Conservation (phyloP, 768 basidiomycete genomes). For the Zangia roseola region DNA sequence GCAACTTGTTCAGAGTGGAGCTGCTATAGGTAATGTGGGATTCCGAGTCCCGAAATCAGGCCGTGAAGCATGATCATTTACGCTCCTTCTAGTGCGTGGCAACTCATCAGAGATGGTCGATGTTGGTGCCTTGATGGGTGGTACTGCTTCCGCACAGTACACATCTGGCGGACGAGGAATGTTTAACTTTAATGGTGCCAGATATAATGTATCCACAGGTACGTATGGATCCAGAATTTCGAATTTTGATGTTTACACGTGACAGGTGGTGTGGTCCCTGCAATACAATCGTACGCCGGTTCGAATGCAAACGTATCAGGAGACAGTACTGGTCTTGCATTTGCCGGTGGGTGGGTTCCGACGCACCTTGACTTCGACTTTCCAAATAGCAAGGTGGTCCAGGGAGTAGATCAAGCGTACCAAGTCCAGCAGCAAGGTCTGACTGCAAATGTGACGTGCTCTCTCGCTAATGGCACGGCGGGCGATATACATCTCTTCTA, state of each 20-base stretch:
- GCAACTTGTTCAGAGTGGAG: conserved; percentile 1
- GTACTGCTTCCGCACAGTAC: conserved; percentile 12
- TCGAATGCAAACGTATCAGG: not conserved
- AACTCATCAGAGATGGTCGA: conserved; percentile 16
- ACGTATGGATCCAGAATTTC: not conserved
- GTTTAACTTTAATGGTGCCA: conserved; percentile 16
- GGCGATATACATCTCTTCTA: no score
- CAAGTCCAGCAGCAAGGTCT: no score
- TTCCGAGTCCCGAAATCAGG: not conserved
- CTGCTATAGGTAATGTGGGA: not conserved
- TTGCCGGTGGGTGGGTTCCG: conserved; percentile 1
- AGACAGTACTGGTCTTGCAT: no score
- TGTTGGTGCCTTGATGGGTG: conserved; percentile 11
- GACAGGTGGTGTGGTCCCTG: conserved; percentile 12
- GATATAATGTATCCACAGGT: conserved; percentile 19
- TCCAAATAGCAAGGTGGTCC: no score
- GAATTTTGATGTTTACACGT: not conserved
- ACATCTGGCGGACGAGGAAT: conserved; percentile 7
- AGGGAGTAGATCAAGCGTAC: no score
- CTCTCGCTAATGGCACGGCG: no score
- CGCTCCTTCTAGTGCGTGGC: conserved; percentile 4
- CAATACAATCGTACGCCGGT: not conserved
- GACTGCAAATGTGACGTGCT: no score
- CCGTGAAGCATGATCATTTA: not conserved
- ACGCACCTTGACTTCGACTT: no score